Percentiles rank a stretch among this genome's conserved stretches.
phyloP scores from a whole-genome alignment of 2,329 filamentous ascomycete species.

The Cyphellophora attinorum region DNA sequence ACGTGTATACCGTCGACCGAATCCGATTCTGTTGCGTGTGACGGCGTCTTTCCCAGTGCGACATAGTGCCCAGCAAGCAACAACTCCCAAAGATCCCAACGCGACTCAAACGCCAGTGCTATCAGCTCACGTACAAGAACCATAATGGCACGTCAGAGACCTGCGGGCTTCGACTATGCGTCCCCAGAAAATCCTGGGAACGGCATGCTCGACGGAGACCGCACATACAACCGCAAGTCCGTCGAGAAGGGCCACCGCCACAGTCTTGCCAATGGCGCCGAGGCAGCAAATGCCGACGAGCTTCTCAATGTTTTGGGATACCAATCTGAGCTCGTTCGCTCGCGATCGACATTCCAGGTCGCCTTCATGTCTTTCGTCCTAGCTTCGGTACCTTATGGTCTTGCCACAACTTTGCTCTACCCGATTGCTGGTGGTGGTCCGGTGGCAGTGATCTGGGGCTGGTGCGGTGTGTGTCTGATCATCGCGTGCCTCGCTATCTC shows the following conservation, averaged over 20 bases:
- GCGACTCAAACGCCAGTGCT: no score
- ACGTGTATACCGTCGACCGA: no score
- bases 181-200: background rate
- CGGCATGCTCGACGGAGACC: background rate
- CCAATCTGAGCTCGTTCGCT: slow-evolving; percentile 11
- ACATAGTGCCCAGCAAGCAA: no score
- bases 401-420: slow-evolving; percentile 61
- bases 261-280: background rate
- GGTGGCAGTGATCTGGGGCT: slow-evolving; percentile 63
- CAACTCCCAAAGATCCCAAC: no score
- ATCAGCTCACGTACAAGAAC: no score
- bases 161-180: background rate
- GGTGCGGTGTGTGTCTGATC: slow-evolving; percentile 58
- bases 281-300: slow-evolving; percentile 8
- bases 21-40: no score
- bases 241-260: background rate
- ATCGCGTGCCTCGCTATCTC: slow-evolving; percentile 62
- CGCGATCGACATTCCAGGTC: slow-evolving; percentile 14
- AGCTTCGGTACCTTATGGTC: slow-evolving; percentile 63
- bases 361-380: slow-evolving; percentile 48
- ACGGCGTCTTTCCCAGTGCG: no score
- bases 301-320: slow-evolving; percentile 13
- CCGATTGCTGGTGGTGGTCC: slow-evolving; percentile 58
- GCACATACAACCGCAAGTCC: background rate
- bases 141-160: no score